Conservation (phyloP, 2,329 filamentous ascomycete species). For the Fusarium gaditjirri region DNA sequence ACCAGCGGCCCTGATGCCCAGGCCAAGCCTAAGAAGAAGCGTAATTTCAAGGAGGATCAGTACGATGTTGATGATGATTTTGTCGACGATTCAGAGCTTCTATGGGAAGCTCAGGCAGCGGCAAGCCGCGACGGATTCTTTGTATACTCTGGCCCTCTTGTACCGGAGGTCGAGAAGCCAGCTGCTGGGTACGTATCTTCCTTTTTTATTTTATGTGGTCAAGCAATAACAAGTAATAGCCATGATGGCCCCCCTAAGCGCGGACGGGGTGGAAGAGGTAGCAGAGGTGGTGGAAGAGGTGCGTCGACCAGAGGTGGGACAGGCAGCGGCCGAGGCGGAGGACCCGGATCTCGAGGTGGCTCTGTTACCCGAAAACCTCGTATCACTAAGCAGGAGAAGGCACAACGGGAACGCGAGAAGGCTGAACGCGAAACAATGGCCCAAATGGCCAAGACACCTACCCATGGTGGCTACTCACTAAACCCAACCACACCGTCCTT, state of each 20-base stretch:
- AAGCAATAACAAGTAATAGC: slow-evolving; percentile 59
- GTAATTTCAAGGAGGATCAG: slow-evolving; percentile 82
- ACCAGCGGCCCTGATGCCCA: slow-evolving; percentile 70
- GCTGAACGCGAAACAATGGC: slow-evolving; percentile 72
- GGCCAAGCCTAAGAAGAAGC: slow-evolving; percentile 79
- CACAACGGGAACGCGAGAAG: slow-evolving; percentile 84
- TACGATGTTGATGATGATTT: slow-evolving; percentile 87
- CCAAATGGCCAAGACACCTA: slow-evolving; percentile 52
- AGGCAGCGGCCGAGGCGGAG: slow-evolving; percentile 59
- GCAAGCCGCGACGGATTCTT: slow-evolving; percentile 97
- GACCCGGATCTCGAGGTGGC: slow-evolving; percentile 79
- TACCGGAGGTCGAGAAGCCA: slow-evolving; percentile 86
- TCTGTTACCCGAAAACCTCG: slow-evolving; percentile 82
- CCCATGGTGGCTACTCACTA: slow-evolving; percentile 50
- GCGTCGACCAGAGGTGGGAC: slow-evolving; percentile 67
- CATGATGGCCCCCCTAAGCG: slow-evolving; percentile 79
- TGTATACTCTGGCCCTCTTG: slow-evolving; percentile 92
- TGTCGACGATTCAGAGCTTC: slow-evolving; percentile 91
- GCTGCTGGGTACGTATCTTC: slow-evolving; percentile 59
- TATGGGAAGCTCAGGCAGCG: slow-evolving; percentile 95
- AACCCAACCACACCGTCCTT: slow-evolving; percentile 53
- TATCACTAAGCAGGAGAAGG: slow-evolving; percentile 86
- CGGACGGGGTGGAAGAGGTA: slow-evolving; percentile 64
- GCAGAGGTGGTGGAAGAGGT: slow-evolving; percentile 68
- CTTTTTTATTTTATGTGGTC: neutral